Base-by-base conservation (phyloP, 73 alveolate genomes). In the Paramecium sonneborni region DNA sequence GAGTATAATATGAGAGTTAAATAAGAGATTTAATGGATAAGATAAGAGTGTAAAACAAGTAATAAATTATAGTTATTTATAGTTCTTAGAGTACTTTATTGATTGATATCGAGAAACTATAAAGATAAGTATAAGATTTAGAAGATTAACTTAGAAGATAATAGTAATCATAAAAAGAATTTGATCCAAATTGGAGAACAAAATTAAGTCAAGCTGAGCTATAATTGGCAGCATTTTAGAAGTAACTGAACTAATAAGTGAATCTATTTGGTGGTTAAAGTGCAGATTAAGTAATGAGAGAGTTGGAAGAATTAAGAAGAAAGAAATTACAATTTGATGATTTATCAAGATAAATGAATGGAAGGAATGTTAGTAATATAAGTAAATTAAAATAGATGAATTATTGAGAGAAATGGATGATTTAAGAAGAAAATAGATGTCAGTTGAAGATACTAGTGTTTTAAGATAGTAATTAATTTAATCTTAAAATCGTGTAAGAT, bases 1-100 rank as follows among this genome's bases (percentile, higher is more conserved):
- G 90, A 46, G 90, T 79, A 2, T 10, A 46, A 30, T 79, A 79
- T 34, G 90, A 79, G 15, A 79, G 44, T 21, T 34, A 79, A 37
- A 79, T 79, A 2, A 14, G 74, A 18, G 90, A 79, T 79, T 44
- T 79, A 41, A 79, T 79, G 90, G 90, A 79, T 20, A 79, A 79
- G 55, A 24, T 79, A 1, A 79, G 28, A 39, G 15, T 23, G 30
- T 24, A 79, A 37, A 72, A 37, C 44, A 72, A n/a, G 86, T 72
- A 72, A 35, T 52, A 6, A n/a, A 3, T 52, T 20, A 0, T 18
- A 30, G 56, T 69, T 11, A 12, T 2, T 30, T 3, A 1, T 24
- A 62, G 84, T 32, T 62, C 84, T 30, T 32, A 62, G 39, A 30
- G 48, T 32, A 62, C 34, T 30, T n/a, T 62, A 32, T 32, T 62